Base-by-base conservation (phyloP, 345 rosid genomes). In the Barbarea vulgaris region DNA sequence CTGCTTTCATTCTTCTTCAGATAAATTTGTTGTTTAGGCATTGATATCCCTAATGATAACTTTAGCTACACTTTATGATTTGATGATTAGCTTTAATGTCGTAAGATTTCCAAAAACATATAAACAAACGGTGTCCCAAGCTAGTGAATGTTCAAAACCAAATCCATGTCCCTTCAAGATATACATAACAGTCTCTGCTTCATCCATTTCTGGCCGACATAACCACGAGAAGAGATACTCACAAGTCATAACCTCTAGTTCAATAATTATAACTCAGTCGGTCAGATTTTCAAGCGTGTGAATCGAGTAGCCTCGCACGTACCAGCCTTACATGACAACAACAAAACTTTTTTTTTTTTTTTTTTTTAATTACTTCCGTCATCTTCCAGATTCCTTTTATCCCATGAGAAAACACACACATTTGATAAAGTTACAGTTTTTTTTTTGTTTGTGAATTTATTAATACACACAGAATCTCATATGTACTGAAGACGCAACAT, bases 371-470 rank as follows among this genome's bases (percentile, higher is more conserved):
- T 14, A 5, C 8, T 13, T 28, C 7, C 8, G 13, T 78, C 74
- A 75, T 81, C 77, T 69, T 59, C 66, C 27, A 57, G 85, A 70
- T 70, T 69, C 80, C 76, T 33, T 14, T 64, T 75, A 4, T 18
- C 46, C 8, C 64, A 42, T 58, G 67, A 57, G 33, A 34, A 33
- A 28, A 75, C 54, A 33, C 56, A 75, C 54, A 33, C 56, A 62
- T 56, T 72, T 50, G 69, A 47, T 6, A 30, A 30, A 64, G 54
- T 73, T 61, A 39, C 9, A 63, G 34, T 53, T 27, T 30, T 31
- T 25, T 48, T 28, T 27, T 30, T 31, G 17, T 48, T 28, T 17
- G 17, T 30, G 15, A 41, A 66, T 70, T 77, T 53, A 64, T 64
- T 55, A 70, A 33, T 48, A 56, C 39, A 48, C 25, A 44, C 56